phyloP scores from a whole-genome alignment of 139 green algal genomes.

The Trebouxia sp. region DNA sequence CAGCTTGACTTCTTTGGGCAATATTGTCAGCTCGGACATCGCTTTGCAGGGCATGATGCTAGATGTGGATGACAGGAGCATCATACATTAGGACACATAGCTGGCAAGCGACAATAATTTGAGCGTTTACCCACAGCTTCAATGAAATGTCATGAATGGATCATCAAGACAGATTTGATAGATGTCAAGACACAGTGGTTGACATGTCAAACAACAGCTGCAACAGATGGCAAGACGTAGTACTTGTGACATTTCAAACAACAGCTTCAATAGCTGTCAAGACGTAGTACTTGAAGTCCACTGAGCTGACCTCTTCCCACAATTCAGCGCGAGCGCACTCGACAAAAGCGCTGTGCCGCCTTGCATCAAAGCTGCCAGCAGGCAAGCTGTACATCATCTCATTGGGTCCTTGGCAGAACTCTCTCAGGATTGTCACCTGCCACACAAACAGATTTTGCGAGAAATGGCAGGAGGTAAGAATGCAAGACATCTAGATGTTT shows the following conservation, averaged over 20 bases:
- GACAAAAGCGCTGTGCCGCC: conserved; percentile 56
- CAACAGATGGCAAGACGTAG: background rate
- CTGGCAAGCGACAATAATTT: no score
- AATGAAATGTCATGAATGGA: no score
- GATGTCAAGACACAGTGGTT: no score
- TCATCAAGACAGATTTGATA: no score
- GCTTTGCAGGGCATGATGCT: no score
- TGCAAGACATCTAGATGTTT: background rate
- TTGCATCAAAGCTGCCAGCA: conserved; percentile 67
- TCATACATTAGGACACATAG: no score
- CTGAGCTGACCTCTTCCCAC: conserved; percentile 64
- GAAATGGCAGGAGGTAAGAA: no score
- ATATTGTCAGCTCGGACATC: no score
- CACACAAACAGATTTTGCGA: background rate
- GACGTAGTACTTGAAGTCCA: background rate
- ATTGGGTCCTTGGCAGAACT: conserved; percentile 73
- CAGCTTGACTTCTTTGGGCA: background rate
- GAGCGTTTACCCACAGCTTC: no score
- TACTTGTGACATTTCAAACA: background rate
- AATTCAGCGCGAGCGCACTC: conserved; percentile 69
- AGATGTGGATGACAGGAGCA: background rate
- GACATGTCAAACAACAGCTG: background rate
- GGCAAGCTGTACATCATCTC: conserved; percentile 73
- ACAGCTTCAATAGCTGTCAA: background rate
- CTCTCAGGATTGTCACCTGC: conserved; percentile 74